A percentile compares a stretch with the other conserved stretches of the same genome.
Evolutionary conservation across 805 yeast species (phyloP).

Genomic region (Nakazawaea molendinolei): DNA sequence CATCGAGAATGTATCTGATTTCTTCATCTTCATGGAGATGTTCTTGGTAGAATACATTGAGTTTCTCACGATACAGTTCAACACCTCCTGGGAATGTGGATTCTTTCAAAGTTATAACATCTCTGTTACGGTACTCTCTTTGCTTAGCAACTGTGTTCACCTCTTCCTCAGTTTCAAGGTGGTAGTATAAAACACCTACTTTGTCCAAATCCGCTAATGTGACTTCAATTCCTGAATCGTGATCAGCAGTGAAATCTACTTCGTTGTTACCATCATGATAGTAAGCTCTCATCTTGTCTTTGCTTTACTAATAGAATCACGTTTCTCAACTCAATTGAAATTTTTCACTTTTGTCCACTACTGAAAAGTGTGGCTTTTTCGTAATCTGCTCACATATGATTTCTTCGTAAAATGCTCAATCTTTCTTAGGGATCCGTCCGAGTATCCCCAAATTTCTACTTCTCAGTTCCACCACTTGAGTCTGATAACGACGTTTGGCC

Average conservation of each 20-base stretch:
- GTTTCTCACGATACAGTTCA: constrained; percentile 51
- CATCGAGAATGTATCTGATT: constrained; percentile 82
- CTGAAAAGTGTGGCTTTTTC: constrained; percentile 1
- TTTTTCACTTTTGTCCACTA: neutral
- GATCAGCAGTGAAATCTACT: constrained; percentile 59
- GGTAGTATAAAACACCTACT: constrained; percentile 65
- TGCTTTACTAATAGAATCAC: no score
- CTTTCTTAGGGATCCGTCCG: constrained; percentile 6
- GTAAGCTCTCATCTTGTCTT: constrained; percentile 51
- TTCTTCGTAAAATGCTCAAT: constrained; percentile 2
- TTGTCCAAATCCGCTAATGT: constrained; percentile 39
- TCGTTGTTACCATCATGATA: constrained; percentile 57
- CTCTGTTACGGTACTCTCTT: constrained; percentile 76
- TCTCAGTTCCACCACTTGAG: constrained; percentile 3
- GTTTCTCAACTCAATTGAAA: no score
- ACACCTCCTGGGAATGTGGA: constrained; percentile 58
- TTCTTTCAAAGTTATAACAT: constrained; percentile 54
- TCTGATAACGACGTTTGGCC: neutral
- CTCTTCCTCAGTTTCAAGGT: constrained; percentile 40
- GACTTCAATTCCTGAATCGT: constrained; percentile 62
- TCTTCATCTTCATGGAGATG: constrained; percentile 97
- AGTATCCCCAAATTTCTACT: constrained; percentile 9
- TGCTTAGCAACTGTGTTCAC: constrained; percentile 64
- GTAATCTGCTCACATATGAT: no score
- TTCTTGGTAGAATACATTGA: constrained; percentile 68